Evolutionary conservation across 331 rosid genomes (phyloP), one percentile per base, ranked within the genome.

Genomic region (Stylosanthes scabra): DNA sequence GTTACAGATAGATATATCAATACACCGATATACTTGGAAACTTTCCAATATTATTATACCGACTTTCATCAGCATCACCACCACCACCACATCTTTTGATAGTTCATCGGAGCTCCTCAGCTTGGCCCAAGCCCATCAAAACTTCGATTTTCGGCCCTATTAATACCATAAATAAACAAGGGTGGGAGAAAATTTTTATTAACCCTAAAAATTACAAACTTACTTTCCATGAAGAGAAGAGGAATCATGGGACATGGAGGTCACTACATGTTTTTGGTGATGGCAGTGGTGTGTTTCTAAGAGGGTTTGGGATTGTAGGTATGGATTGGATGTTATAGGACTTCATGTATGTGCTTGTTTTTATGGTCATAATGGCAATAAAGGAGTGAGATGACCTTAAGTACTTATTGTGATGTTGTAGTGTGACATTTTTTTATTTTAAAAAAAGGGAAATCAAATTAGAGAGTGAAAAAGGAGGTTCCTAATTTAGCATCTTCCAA

Each of bases 401-500:
- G 75, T 83, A 79, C 64, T 63, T 68, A 45, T 77, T 75, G 83
- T 65, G 78, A 64, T 65, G 47, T 47, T 56, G 74, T 66, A 28
- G 67, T 80, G 80, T 65, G 83, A 84, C 93, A 34, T 80, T 89
- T 86, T 84, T 77, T 72, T 44, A 75, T 72, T 44, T 59, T 70
- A 76, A 74, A 75, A 82, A 69, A 13, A 66, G 65, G 63, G 13
- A 76, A 61, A 71, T 28, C 46, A 20, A 20, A 20, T 20, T 20
- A 83, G 61, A 70, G 78, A 61, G 78, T 66, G 90, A 80, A 76
- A 76, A 78, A 39, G 76, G 71, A 74, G 86, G 86, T 78, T 84
- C 78, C 80, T 78, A 50, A 66, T 72, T 60, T 62, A 71, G 99
- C 83, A 94, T 94, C 99, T 94, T 90, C 92, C 87, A 80, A 20